Evolutionary conservation across 495 filamentous ascomycete species (phyloP), one percentile per base, ranked within the genome.

Genomic region (Podospora pseudoanserina): DNA sequence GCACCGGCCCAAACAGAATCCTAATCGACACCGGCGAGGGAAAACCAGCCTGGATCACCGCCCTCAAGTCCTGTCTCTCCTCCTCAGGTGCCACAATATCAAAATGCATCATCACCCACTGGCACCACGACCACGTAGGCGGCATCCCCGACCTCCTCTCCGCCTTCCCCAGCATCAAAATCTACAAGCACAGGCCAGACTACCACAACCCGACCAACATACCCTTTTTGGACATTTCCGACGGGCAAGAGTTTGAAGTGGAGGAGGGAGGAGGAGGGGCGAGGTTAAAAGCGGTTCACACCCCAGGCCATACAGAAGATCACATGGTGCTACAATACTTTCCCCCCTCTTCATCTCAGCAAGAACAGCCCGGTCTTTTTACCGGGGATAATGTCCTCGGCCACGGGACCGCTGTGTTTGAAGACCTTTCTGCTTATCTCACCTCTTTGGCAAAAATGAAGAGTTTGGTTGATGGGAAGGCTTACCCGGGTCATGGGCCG

Each of bases 371-470:
- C 9, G 92, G 92, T 9, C 85, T 98, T 75, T 97, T 99, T 78
- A 97, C 94, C 0, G 95, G 92, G 54, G 95, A 99, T 73, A 97
- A 95, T 72, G 92, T 99, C 34, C 85, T 99, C 4, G 95, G 95
- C 0, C 93, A 97, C 67, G 95, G 95, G 2, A 97, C 95, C 3
- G 88, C 91, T 32, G 93, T 97, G 15, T 97, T 97, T 74, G 93
- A 96, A 78, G 89, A 97, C 67, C 82, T 97, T 2, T 78, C 77
- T 5, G 79, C 79, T 4, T 99, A 97, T 74, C 79, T 97, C 67
- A 70, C 73, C n/a, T 92, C 88, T 62, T 77, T 99, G 16, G 80
- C 88, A 64, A 82, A 81, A 66, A 96, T 97, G 92, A 79, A 83
- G 60, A 72, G 77, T 19, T 78, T 87, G 20, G 28, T 18, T 4